Base-by-base conservation (phyloP, 176 grass and related monocot species). In the Cenchrus fungigraminus region DNA sequence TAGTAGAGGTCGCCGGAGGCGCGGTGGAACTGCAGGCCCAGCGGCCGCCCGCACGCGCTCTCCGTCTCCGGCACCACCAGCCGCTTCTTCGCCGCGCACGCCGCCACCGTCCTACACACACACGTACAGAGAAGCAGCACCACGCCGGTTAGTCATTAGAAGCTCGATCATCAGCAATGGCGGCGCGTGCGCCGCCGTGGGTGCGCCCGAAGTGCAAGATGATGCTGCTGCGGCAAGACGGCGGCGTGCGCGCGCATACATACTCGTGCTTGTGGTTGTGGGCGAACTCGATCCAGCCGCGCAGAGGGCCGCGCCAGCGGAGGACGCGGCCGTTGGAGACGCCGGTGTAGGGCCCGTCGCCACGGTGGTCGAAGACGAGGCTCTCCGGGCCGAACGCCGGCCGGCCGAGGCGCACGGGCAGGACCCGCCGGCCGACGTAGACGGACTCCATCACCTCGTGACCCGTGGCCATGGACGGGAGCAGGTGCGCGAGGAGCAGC, bases 241-340 rank as follows among this genome's bases (percentile, higher is more conserved):
- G 6, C 25, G 61, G 37, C 37, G 37, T 40, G 37, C 37, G 2
- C 37, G 37, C 37, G 37, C 37, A 40, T 40, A 40, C 37, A 37
- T 72, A 91, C 82, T 82, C 66, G 65, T 88, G 83, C 64, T 86
- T 90, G 43, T 92, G 59, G 84, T 94, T 94, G 81, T 88, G 89
- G 69, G 96, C 91, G 79, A 95, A 98, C 50, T 84, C 75, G n/a
- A 65, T 74, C 97, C 97, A 98, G 22, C 89, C 81, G 73, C 74
- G 64, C 20, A 19, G 63, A 28, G 45, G 9, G 69, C 65, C 83
- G 52, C 70, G 84, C 97, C 97, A 98, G 46, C 79, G 87, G 49
- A 98, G 88, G 78, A 98, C n/a, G 71, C 93, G 78, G 32, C 97
- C 93, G 73, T 90, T 85, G 31, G 93, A 98, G 74, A 98, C 88